phyloP scores from a whole-genome alignment of 2,329 filamentous ascomycete genomes.

The Nannizziopsis arthrosporioides region DNA sequence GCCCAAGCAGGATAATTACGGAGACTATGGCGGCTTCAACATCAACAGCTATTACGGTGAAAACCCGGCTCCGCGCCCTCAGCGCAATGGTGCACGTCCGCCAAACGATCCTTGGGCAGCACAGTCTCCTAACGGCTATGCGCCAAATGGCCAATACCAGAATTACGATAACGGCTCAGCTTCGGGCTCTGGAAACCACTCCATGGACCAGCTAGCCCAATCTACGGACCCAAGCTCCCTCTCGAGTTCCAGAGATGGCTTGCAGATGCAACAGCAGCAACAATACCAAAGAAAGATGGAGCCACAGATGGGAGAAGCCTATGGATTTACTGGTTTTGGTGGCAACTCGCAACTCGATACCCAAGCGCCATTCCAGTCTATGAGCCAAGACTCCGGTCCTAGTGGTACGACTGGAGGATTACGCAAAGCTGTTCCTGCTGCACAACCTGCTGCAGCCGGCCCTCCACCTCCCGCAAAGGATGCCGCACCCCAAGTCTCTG shows the following conservation, averaged over 20 bases:
- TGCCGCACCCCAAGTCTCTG: background rate
- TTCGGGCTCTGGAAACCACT: constrained; percentile 58
- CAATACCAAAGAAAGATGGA: constrained; percentile 28
- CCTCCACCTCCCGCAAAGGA: constrained; percentile 16
- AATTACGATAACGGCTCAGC: constrained; percentile 70
- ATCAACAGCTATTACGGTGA: constrained; percentile 35
- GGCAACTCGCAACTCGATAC: constrained; percentile 30
- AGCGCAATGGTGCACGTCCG: constrained; percentile 25
- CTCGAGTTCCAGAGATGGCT: constrained; percentile 78
- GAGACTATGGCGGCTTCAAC: constrained; percentile 33
- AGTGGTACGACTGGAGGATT: constrained; percentile 11
- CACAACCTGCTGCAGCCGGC: constrained; percentile 11
- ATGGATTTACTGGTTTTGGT: constrained; percentile 49
- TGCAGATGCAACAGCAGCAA: constrained; percentile 38
- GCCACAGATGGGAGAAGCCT: constrained; percentile 43
- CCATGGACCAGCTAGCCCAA: constrained; percentile 61
- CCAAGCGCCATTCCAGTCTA: constrained; percentile 13
- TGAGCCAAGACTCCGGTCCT: constrained; percentile 7
- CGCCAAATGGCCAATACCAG: constrained; percentile 52
- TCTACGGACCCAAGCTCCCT: constrained; percentile 86
- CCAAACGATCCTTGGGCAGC: constrained; percentile 23
- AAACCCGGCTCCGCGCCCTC: constrained; percentile 21
- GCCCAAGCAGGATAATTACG: constrained; percentile 37
- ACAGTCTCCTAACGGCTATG: constrained; percentile 22
- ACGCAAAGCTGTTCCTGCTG: background rate